phyloP scores from a whole-genome alignment of 352 stramenopile genomes.

The Phytophthora meadii region DNA sequence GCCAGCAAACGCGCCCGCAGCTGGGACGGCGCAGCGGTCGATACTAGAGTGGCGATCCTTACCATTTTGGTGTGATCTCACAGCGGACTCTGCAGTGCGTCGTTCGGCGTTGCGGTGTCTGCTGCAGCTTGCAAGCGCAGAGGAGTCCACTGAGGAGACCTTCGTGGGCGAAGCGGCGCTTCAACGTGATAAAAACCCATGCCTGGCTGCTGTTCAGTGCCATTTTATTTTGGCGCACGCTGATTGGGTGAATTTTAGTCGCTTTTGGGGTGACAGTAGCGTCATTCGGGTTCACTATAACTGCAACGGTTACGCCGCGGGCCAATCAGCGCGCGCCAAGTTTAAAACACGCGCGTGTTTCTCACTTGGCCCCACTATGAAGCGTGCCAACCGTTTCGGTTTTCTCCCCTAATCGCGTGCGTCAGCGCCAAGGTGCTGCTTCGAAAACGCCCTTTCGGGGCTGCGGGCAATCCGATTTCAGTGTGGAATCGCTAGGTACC shows the following conservation, averaged over 20 bases:
- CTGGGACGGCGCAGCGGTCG: conserved; percentile 4
- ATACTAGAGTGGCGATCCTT: not conserved
- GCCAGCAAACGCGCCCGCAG: not conserved
- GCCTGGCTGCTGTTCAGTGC: conserved; percentile 18
- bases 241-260: conserved; percentile 27
- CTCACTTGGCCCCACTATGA: conserved; percentile 18
- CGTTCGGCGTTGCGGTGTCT: too few relatives aligned
- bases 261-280: conserved; percentile 1
- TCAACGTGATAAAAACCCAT: conserved; percentile 18
- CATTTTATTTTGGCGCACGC: conserved; percentile 27
- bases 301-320: conserved; percentile 13
- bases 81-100: too few relatives aligned
- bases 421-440: conserved; percentile 27
- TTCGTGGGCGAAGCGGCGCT: conserved; percentile 5
- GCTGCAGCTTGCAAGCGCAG: not conserved
- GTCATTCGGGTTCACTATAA: conserved; percentile 14
- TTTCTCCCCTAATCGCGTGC: conserved; percentile 23
- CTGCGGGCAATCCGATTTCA: conserved; percentile 23
- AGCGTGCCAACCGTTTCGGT: conserved; percentile 18
- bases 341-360: conserved; percentile 30
- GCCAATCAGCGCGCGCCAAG: conserved; percentile 30
- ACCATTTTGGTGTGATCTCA: too few relatives aligned
- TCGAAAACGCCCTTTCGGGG: conserved; percentile 24
- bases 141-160: not conserved
- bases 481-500: not conserved